Evolutionary conservation across 441 rosid species (phyloP).

Genomic region (Macaranga tanarius): DNA sequence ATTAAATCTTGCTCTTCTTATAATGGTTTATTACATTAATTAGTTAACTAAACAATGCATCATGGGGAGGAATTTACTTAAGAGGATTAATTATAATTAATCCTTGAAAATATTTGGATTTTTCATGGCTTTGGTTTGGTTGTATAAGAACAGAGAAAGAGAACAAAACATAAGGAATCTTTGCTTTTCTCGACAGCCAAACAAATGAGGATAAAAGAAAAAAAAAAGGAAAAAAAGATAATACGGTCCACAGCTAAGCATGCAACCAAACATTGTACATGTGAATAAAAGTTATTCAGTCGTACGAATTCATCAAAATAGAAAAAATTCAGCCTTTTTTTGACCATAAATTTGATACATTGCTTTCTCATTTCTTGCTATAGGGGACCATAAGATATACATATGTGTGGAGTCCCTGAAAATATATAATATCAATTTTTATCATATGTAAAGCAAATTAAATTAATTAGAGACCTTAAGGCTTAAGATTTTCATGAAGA

Average conservation of each 20-base stretch:
- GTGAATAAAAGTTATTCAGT: not conserved
- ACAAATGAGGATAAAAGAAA: slow-evolving; percentile 18
- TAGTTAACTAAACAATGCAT: no score
- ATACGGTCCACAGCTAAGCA: slow-evolving; percentile 7
- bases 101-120: not conserved
- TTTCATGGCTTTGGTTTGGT: slow-evolving; percentile 34
- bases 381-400: slow-evolving; percentile 1
- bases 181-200: slow-evolving; percentile 37
- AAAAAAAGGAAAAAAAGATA: not conserved
- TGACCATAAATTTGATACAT: not conserved
- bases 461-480: not conserved
- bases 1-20: not conserved
- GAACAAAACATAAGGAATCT: slow-evolving; percentile 80
- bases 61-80: no score
- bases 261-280: slow-evolving; percentile 17
- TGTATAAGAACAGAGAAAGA: slow-evolving; percentile 58
- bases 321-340: not conserved
- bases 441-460: not conserved
- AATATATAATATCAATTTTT: not conserved
- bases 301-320: not conserved
- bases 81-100: no score
- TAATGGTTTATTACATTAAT: no score
- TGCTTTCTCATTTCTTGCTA: not conserved
- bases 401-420: not conserved
- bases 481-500: not conserved